Percentiles rank a stretch among this genome's conserved stretches.
phyloP scores from a whole-genome alignment of 352 stramenopile genomes.

The Phytophthora ramorum region DNA sequence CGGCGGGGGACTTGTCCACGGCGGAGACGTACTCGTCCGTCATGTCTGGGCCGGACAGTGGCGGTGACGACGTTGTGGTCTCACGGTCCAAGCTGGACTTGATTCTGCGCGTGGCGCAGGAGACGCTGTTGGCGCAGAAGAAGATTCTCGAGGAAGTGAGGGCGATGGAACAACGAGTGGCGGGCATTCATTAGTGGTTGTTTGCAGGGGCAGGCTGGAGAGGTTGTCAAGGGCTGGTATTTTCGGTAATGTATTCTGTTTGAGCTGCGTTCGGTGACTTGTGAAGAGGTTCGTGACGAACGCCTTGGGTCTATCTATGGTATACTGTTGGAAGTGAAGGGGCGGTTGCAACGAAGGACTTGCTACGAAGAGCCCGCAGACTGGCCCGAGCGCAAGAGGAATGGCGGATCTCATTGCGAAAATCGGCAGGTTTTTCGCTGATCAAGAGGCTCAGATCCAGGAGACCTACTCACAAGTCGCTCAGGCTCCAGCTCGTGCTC shows the following conservation, averaged over 20 bases:
- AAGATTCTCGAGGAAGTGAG: conserved; percentile 70
- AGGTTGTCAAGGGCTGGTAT: neutral
- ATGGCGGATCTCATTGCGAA: conserved; percentile 75
- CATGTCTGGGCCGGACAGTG: conserved; percentile 13
- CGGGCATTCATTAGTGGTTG: conserved; percentile 25
- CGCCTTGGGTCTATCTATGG: conserved; percentile 16
- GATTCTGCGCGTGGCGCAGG: conserved; percentile 61
- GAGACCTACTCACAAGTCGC: conserved; percentile 37
- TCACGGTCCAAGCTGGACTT: conserved; percentile 59
- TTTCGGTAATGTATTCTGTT: conserved; percentile 4
- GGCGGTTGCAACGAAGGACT: conserved; percentile 11
- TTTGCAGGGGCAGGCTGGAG: neutral
- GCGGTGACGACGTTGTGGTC: conserved; percentile 47
- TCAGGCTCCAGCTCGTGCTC: neutral
- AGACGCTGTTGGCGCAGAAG: conserved; percentile 64
- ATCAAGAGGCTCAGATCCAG: conserved; percentile 68
- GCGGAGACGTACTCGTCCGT: conserved; percentile 41
- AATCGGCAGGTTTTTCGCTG: conserved; percentile 73
- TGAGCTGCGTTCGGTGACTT: neutral
- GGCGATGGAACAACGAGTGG: conserved; percentile 54
- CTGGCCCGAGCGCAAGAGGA: neutral
- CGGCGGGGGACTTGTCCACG: conserved; percentile 37
- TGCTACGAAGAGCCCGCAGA: neutral
- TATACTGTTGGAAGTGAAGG: neutral
- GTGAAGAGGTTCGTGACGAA: neutral